Evolutionary conservation across 2,329 filamentous ascomycete genomes (phyloP).

Genomic region (Apiospora hydei): DNA sequence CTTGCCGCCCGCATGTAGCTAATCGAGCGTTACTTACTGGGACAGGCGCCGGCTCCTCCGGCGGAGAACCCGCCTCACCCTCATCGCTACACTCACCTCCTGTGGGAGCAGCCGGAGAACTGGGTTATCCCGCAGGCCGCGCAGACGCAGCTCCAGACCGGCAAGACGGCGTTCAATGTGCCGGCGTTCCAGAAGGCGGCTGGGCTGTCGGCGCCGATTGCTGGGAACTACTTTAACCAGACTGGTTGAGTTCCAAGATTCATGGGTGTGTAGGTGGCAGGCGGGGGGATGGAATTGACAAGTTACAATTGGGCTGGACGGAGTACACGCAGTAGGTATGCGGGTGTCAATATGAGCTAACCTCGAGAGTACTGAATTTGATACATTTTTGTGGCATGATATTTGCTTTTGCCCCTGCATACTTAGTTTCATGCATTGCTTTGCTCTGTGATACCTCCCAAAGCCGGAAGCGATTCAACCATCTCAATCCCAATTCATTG

Average conservation of each 20-base stretch:
- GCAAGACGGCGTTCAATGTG: slow-evolving; percentile 44
- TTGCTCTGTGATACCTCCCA: not conserved
- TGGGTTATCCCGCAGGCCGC: slow-evolving; percentile 43
- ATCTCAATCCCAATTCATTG: not conserved
- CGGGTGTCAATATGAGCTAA: not conserved
- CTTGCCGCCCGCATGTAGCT: not conserved
- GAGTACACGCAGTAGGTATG: not conserved
- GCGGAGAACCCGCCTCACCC: slow-evolving; percentile 45
- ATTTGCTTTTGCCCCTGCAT: not conserved
- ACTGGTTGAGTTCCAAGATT: slow-evolving; percentile 34
- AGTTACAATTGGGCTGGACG: not conserved
- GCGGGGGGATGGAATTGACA: not conserved
- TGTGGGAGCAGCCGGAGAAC: slow-evolving; percentile 45
- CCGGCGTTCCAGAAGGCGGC: slow-evolving; percentile 41
- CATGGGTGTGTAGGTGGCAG: not conserved
- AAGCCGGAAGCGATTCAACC: not conserved
- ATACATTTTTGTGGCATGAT: not conserved
- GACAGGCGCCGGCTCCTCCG: slow-evolving; percentile 39
- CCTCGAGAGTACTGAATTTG: not conserved
- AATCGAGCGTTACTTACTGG: not conserved
- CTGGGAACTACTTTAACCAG: slow-evolving; percentile 45
- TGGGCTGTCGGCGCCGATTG: slow-evolving; percentile 38
- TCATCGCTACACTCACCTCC: slow-evolving; percentile 47
- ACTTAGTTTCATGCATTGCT: not conserved
- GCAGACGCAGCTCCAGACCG: slow-evolving; percentile 39